Evolutionary conservation across 495 filamentous ascomycete species (phyloP).

Genomic region (Penicillium atrosanguineum): DNA sequence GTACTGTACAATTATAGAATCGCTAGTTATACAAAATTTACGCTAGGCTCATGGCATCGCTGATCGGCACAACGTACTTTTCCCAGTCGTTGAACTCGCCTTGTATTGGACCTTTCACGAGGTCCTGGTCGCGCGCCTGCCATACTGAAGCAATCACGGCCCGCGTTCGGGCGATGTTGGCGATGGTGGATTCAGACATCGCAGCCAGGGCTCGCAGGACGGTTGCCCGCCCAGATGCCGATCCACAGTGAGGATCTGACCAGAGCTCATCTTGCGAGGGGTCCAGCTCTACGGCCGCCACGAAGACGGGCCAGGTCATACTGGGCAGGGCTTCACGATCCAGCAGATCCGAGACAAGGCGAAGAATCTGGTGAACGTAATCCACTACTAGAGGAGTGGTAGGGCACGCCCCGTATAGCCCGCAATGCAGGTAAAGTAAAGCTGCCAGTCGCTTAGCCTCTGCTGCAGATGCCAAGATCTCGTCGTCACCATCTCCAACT

Average conservation of each 20-base stretch:
- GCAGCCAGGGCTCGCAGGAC: constrained; percentile 39
- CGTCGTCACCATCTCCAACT: constrained; percentile 30
- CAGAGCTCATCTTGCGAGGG: constrained; percentile 39
- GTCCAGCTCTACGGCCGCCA: constrained; percentile 44
- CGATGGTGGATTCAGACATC: constrained; percentile 41
- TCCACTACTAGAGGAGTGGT: constrained; percentile 34
- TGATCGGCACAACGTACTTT: constrained; percentile 41
- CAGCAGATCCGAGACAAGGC: constrained; percentile 33
- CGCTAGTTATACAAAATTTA: constrained; percentile 18
- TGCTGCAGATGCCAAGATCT: constrained; percentile 30
- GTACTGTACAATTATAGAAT: constrained; percentile 8
- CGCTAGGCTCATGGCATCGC: constrained; percentile 41
- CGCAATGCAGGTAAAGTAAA: constrained; percentile 42
- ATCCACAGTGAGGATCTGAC: constrained; percentile 14
- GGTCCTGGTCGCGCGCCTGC: constrained; percentile 41
- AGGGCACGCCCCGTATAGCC: constrained; percentile 38
- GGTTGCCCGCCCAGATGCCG: constrained; percentile 34
- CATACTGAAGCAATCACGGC: constrained; percentile 44
- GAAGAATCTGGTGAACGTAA: constrained; percentile 37
- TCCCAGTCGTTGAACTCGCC: constrained; percentile 41
- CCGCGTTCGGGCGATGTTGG: constrained; percentile 40
- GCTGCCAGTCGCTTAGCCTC: constrained; percentile 45
- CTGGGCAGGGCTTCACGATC: constrained; percentile 28
- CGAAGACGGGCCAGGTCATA: constrained; percentile 46
- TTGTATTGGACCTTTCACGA: constrained; percentile 24